A percentile compares a stretch with the other conserved stretches of the same genome.
phyloP scores from a whole-genome alignment of 2,329 filamentous ascomycete genomes.

The Penicillium sp. region DNA sequence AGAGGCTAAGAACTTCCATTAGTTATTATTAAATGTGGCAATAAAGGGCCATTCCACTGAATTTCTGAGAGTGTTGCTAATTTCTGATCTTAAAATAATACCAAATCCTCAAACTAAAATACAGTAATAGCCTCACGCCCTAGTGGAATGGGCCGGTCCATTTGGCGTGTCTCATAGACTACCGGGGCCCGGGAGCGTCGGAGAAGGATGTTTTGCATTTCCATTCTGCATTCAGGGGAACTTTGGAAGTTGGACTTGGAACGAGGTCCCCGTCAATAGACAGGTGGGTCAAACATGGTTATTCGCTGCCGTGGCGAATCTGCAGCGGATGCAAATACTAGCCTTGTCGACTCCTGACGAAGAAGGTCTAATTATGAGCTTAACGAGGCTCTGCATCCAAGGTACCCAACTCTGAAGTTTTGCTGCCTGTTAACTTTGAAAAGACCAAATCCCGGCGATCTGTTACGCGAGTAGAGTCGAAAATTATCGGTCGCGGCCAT shows the following conservation, averaged over 20 bases:
- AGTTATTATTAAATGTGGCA: not conserved
- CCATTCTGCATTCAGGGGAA: constrained; percentile 1
- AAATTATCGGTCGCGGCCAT: not conserved
- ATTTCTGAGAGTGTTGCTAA: too few species aligned
- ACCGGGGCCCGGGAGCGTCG: not conserved
- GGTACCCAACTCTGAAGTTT: not conserved
- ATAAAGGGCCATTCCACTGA: not conserved
- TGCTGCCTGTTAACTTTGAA: not conserved
- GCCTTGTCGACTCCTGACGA: not conserved
- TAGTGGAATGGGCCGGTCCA: not conserved
- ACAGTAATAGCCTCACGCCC: constrained; percentile 4
- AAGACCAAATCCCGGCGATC: not conserved
- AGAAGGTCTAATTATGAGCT: not conserved
- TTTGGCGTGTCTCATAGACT: constrained; percentile 1
- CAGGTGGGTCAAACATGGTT: not conserved
- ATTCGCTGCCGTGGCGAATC: not conserved
- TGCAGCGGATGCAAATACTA: not conserved
- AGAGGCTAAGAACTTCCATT: not conserved
- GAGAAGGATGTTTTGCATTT: constrained; percentile 5
- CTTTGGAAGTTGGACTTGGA: not conserved
- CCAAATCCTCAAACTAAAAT: not conserved
- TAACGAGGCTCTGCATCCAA: not conserved
- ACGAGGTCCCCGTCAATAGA: not conserved
- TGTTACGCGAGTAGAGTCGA: not conserved
- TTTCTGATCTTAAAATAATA: not conserved